Evolutionary conservation across 805 yeast species (phyloP).

Genomic region (Pichia insulana): DNA sequence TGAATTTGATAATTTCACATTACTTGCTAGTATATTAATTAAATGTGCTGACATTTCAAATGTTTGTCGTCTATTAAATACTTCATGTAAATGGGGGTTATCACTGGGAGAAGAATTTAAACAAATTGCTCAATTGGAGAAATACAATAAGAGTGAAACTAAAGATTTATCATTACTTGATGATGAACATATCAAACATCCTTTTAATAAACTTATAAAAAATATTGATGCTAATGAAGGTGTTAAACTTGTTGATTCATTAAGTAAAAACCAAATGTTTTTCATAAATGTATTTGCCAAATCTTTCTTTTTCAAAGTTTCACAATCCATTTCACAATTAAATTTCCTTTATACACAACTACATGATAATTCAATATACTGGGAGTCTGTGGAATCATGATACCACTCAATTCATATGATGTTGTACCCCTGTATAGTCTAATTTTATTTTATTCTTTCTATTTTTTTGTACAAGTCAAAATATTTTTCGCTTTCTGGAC

Average conservation of each 20-base stretch:
- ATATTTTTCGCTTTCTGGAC: no score
- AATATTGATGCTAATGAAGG: conserved; percentile 34
- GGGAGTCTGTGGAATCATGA: conserved; percentile 30
- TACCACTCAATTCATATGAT: neutral
- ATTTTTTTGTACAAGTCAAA: no score
- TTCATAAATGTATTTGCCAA: conserved; percentile 78
- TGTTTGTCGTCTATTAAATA: conserved; percentile 69
- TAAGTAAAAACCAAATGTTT: conserved; percentile 70
- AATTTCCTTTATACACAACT: conserved; percentile 48
- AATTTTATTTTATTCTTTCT: no score
- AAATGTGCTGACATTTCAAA: conserved; percentile 96
- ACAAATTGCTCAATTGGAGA: conserved; percentile 52
- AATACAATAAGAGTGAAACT: conserved; percentile 7
- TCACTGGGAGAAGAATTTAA: conserved; percentile 70
- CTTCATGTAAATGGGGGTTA: conserved; percentile 81
- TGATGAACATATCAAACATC: neutral
- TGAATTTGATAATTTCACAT: conserved; percentile 22
- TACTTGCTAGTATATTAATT: conserved; percentile 61
- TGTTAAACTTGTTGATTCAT: conserved; percentile 35
- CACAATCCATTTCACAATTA: conserved; percentile 52
- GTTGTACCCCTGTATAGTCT: no score
- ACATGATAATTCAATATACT: conserved; percentile 43
- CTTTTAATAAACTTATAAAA: conserved; percentile 10
- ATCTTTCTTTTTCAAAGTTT: conserved; percentile 61
- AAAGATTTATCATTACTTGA: conserved; percentile 2